phyloP scores from a whole-genome alignment of 352 stramenopile species.

The Phytophthora idaei region DNA sequence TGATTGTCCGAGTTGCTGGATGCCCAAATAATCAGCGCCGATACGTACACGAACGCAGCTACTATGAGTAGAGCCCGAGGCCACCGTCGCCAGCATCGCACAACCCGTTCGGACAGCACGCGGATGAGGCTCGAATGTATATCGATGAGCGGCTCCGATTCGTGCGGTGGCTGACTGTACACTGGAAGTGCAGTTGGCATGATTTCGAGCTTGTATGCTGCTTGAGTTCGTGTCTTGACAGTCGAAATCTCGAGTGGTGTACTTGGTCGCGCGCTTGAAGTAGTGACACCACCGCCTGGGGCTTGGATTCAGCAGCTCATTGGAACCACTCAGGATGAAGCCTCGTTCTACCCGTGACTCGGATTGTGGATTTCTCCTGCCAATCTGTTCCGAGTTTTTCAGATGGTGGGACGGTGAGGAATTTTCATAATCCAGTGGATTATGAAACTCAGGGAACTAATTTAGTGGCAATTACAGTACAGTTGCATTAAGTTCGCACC shows the following conservation, averaged over 20 bases:
- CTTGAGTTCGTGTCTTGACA: not conserved
- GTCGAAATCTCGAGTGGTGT: not conserved
- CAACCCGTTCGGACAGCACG: slow-evolving; percentile 2
- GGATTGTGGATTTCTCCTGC: slow-evolving; percentile 25
- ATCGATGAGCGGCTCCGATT: slow-evolving; percentile 23
- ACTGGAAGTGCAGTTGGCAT: slow-evolving; percentile 2
- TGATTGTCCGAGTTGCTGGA: slow-evolving; percentile 12
- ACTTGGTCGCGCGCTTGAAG: not conserved
- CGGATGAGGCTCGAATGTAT: not conserved
- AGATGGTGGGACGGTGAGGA: no score
- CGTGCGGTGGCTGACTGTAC: slow-evolving; percentile 2
- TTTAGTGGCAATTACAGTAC: no score
- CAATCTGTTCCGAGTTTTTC: slow-evolving; percentile 16
- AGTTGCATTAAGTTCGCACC: no score
- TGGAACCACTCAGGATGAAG: slow-evolving; percentile 14
- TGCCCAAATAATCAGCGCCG: slow-evolving; percentile 18
- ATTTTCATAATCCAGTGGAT: no score
- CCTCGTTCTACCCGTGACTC: slow-evolving; percentile 14
- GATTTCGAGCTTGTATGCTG: not conserved
- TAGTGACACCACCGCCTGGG: not conserved
- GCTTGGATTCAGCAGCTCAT: not conserved
- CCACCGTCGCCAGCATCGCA: slow-evolving; percentile 5
- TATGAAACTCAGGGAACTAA: no score
- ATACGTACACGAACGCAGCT: slow-evolving; percentile 21
- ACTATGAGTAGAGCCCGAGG: slow-evolving; percentile 15